A percentile compares a stretch with the other conserved stretches of the same genome.
phyloP scores from a whole-genome alignment of 257 asterid species.

The Capsicum chinense region DNA sequence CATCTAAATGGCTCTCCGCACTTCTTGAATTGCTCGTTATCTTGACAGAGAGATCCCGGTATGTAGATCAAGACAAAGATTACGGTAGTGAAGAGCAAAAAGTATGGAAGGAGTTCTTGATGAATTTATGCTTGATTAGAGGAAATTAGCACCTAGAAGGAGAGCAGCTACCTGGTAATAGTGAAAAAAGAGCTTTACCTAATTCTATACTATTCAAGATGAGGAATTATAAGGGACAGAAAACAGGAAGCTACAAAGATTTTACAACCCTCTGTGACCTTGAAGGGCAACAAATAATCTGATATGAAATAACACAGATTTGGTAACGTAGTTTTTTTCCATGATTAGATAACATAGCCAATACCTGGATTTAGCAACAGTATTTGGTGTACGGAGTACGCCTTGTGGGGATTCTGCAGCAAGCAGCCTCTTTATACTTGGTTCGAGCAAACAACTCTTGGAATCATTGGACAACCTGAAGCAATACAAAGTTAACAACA shows the following conservation, averaged over 20 bases:
- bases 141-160: not conserved
- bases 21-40: slow-evolving; percentile 21
- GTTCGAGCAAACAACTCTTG: too few relatives aligned
- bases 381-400: too few relatives aligned
- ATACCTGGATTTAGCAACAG: too few relatives aligned
- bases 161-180: not conserved
- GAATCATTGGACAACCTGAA: too few relatives aligned
- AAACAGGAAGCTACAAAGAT: not conserved
- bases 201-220: not conserved
- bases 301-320: too few relatives aligned
- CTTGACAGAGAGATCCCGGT: slow-evolving; percentile 41
- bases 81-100: slow-evolving; percentile 25
- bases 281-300: too few relatives aligned
- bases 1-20: slow-evolving; percentile 33
- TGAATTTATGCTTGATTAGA: slow-evolving; percentile 37
- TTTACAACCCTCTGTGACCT: too few relatives aligned
- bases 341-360: too few relatives aligned
- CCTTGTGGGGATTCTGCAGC: too few relatives aligned
- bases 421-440: too few relatives aligned
- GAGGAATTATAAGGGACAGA: not conserved
- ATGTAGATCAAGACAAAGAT: slow-evolving; percentile 21
- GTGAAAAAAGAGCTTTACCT: not conserved
- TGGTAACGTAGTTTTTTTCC: too few relatives aligned
- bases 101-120: slow-evolving; percentile 14
- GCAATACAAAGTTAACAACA: too few relatives aligned